These are phyloP conservation scores for Corchorus capsularis DNA, from an alignment of 345 rosid species.

Conservation along the genomic window DNA sequence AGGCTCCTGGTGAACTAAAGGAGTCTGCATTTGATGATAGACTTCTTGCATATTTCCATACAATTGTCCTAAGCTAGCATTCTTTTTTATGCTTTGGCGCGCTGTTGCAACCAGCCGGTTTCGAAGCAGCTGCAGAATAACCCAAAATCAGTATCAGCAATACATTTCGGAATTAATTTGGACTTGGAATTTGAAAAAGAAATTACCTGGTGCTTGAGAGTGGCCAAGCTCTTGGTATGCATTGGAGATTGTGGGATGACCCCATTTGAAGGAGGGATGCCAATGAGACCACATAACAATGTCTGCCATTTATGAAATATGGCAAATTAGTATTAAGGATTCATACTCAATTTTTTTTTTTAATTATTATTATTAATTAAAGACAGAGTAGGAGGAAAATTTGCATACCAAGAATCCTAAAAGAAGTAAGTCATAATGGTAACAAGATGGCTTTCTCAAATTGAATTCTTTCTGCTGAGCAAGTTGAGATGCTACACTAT, in stretches of 20 bases:
- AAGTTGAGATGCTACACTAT: constrained; percentile 97
- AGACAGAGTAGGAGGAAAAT: not conserved
- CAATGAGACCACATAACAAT: constrained; percentile 74
- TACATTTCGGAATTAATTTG: not conserved
- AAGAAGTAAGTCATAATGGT: constrained; percentile 90
- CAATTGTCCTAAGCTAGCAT: constrained; percentile 79
- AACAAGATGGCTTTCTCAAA: constrained; percentile 87
- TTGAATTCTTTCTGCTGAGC: constrained; percentile 95
- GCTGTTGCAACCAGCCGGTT: constrained; percentile 77
- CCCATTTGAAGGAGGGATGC: constrained; percentile 81
- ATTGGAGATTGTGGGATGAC: constrained; percentile 90
- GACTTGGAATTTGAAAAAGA: not conserved
- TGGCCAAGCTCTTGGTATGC: constrained; percentile 85
- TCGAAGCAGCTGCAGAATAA: constrained; percentile 63
- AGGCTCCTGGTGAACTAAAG: constrained; percentile 65
- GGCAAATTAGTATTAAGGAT: not conserved
- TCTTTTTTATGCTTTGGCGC: constrained; percentile 59
- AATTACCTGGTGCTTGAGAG: constrained; percentile 81
- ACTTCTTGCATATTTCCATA: constrained; percentile 82
- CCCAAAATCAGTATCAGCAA: not conserved
- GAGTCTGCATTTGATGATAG: constrained; percentile 89
- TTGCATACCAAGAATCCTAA: constrained; percentile 73
- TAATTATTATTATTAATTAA: no score
- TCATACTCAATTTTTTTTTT: no score
- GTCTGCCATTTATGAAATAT: constrained; percentile 41